phyloP scores from a whole-genome alignment of 345 rosid genomes.

The Pelargonium nanum region DNA sequence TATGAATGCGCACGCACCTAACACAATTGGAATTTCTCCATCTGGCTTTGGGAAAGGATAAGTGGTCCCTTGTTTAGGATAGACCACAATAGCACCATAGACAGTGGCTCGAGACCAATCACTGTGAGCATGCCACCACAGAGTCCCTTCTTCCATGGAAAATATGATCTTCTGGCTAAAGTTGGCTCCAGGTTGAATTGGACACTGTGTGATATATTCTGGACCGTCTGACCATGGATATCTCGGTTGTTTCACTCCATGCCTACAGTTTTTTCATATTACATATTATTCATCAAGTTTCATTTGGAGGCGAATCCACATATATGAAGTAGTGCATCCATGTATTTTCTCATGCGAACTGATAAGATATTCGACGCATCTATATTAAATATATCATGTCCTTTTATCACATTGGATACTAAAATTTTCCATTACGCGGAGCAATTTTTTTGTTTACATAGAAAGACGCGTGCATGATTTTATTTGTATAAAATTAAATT shows the following conservation, averaged over 20 bases:
- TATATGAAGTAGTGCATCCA: no score
- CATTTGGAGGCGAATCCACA: no score
- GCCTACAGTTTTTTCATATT: not conserved
- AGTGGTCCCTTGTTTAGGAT: not conserved
- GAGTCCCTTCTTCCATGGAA: not conserved
- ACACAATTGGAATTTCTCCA: not conserved
- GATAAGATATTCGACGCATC: no score
- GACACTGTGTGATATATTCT: not conserved
- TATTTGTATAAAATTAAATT: no score
- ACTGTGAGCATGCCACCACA: not conserved
- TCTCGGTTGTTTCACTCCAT: not conserved
- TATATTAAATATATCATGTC: no score
- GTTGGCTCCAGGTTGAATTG: not conserved
- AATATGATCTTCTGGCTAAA: not conserved
- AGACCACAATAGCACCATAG: not conserved
- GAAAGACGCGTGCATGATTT: no score
- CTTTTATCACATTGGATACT: no score
- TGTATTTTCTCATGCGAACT: no score
- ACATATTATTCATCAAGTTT: no score
- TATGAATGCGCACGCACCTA: no score
- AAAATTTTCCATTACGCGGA: no score
- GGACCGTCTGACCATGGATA: not conserved
- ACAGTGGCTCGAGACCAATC: not conserved
- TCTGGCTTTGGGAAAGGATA: not conserved
- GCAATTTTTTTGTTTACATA: no score